phyloP scores from a whole-genome alignment of 2,329 filamentous ascomycete genomes.

The Alternaria ethzedia region DNA sequence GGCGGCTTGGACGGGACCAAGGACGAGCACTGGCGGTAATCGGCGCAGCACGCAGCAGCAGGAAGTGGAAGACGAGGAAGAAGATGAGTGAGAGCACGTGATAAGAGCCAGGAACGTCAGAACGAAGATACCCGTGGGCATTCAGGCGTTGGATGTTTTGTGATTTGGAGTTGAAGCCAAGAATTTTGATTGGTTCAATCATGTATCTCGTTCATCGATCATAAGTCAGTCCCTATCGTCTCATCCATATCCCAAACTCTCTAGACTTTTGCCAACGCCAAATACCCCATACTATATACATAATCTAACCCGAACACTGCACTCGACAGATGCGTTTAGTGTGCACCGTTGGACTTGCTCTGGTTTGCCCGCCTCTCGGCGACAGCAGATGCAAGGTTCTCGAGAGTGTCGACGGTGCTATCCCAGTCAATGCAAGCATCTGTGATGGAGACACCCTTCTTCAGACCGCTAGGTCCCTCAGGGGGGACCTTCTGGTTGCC shows the following conservation, averaged over 20 bases:
- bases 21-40: slow-evolving; percentile 12
- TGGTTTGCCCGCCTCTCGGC: slow-evolving; percentile 69
- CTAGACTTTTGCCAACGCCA: slow-evolving; percentile 1
- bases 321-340: background rate
- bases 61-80: slow-evolving; percentile 4
- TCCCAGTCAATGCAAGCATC: slow-evolving; percentile 98
- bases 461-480: slow-evolving; percentile 77
- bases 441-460: slow-evolving; percentile 92
- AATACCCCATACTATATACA: slow-evolving; percentile 17
- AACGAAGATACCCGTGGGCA: slow-evolving; percentile 3
- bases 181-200: background rate
- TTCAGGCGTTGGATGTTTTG: background rate
- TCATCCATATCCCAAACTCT: background rate
- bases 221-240: background rate
- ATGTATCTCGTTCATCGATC: background rate
- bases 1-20: slow-evolving; percentile 23
- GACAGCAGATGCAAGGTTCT: slow-evolving; percentile 85
- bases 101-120: background rate
- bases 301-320: background rate
- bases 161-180: background rate
- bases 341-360: slow-evolving; percentile 30
- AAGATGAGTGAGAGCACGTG: slow-evolving; percentile 11
- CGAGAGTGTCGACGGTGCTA: slow-evolving; percentile 77
- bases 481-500: slow-evolving; percentile 77
- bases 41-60: slow-evolving; percentile 1